Evolutionary conservation across 495 filamentous ascomycete species (phyloP).

Genomic region (Talaromyces trachyspermus): DNA sequence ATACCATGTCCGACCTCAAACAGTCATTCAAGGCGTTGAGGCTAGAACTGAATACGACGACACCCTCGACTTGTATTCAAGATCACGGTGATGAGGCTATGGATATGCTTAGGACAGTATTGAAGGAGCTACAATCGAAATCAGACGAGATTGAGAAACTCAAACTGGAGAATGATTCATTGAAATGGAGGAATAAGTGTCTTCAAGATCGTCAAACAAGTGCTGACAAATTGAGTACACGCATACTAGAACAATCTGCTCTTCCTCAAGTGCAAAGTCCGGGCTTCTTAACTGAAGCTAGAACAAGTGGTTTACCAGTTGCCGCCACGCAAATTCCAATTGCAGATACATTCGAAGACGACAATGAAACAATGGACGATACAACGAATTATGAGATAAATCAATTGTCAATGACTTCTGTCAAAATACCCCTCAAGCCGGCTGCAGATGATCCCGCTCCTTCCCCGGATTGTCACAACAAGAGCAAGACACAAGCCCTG

Average conservation of each 20-base stretch:
- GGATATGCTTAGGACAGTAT: conserved; percentile 37
- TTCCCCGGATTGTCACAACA: neutral
- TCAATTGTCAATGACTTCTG: neutral
- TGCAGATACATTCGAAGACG: conserved; percentile 34
- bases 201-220: conserved; percentile 24
- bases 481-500: neutral
- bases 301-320: conserved; percentile 32
- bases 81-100: conserved; percentile 12
- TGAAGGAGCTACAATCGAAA: conserved; percentile 38
- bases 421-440: conserved; percentile 24
- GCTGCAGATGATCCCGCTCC: neutral
- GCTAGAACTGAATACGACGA: conserved; percentile 30
- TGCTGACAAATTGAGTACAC: conserved; percentile 1
- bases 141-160: conserved; percentile 40
- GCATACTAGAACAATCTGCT: conserved; percentile 8
- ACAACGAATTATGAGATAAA: neutral
- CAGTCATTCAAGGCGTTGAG: conserved; percentile 35
- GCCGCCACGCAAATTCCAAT: conserved; percentile 20
- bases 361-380: conserved; percentile 23
- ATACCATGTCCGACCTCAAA: conserved; percentile 41
- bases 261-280: conserved; percentile 33
- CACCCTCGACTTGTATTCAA: conserved; percentile 9
- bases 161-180: conserved; percentile 37
- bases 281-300: conserved; percentile 30
- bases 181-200: conserved; percentile 35